A percentile compares a stretch with the other conserved stretches of the same genome.
Conservation (phyloP, 306 rosid genomes). For the Cicer chorassanicum region DNA sequence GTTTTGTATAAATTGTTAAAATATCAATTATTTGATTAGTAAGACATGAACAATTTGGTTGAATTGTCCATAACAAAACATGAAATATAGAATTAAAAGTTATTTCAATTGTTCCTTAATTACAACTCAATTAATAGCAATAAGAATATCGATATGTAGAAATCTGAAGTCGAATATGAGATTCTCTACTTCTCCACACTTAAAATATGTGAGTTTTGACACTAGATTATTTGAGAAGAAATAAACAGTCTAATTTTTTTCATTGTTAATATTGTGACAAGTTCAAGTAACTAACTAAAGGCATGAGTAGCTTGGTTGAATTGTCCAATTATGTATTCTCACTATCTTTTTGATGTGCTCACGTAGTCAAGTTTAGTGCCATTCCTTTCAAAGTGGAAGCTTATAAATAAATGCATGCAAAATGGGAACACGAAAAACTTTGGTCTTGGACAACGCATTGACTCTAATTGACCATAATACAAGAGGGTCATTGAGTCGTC, state of each 20-base stretch:
- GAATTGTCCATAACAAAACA: not conserved
- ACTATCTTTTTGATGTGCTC: not conserved
- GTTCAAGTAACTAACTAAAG: slow-evolving; percentile 1
- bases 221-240: too few relatives aligned
- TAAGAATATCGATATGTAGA: too few relatives aligned
- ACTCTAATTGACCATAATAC: slow-evolving; percentile 46
- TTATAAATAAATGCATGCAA: slow-evolving; percentile 38
- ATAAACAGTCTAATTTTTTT: not conserved
- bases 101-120: too few relatives aligned
- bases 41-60: too few relatives aligned
- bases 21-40: too few relatives aligned
- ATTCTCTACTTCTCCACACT: too few relatives aligned
- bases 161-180: too few relatives aligned
- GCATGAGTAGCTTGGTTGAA: slow-evolving; percentile 13
- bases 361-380: slow-evolving; percentile 34
- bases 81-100: not conserved
- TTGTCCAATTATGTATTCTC: not conserved
- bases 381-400: slow-evolving; percentile 40
- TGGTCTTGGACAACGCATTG: slow-evolving; percentile 41
- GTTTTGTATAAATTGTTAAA: too few relatives aligned
- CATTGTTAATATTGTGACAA: not conserved
- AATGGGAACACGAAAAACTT: slow-evolving; percentile 39
- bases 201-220: too few relatives aligned
- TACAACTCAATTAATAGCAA: too few relatives aligned
- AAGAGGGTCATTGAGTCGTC: slow-evolving; percentile 46